Base-by-base conservation (phyloP, 345 rosid species). In the Pseudoturritis turrita region DNA sequence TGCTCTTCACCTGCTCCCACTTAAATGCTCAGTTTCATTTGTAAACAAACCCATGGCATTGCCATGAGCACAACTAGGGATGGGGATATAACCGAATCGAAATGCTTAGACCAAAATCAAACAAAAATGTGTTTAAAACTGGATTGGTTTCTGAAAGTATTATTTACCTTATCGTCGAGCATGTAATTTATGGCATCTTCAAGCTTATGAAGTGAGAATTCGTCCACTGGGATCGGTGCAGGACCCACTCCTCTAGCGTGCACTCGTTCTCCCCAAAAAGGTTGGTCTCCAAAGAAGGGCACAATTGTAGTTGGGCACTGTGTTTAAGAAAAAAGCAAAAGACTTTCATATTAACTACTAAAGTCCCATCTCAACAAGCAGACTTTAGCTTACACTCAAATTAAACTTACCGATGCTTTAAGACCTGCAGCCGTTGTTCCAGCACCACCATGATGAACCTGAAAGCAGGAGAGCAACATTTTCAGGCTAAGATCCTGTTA, bases 371-470 rank as follows among this genome's bases (percentile, higher is more conserved):
- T 47, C 50, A 73, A 25, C 67, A 58, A 53, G 31, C 25, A 47
- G 36, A 31, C 9, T 41, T 23, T 41, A 19, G 1, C 53, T 68
- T 43, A 18, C 14, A 50, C 7, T 29, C 68, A 61, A 61, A 35
- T 25, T 18, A 53, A 61, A 25, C 69, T 52, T 88, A 96, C 98
- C 17, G 96, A 88, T 65, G 98, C 96, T 88, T 79, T 90, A 62
- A 96, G 96, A 76, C 98, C 97, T 41, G 99, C 99, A 75, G 99
- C 99, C 19, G 98, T 90, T 71, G 99, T 96, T 59, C 98, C 98
- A 71, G 98, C 98, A 78, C 99, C 98, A 64, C 99, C 99, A 65
- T 92, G 99, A 86, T 95, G 99, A 74, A 95, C 99, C 98, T 95
- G 75, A 79, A 76, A 84, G 55, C 57, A 68, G 57, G 45, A 40